These are phyloP conservation scores for Handroanthus guayacan DNA, from an alignment of 257 asterid genomes.

Conservation along the genomic window DNA sequence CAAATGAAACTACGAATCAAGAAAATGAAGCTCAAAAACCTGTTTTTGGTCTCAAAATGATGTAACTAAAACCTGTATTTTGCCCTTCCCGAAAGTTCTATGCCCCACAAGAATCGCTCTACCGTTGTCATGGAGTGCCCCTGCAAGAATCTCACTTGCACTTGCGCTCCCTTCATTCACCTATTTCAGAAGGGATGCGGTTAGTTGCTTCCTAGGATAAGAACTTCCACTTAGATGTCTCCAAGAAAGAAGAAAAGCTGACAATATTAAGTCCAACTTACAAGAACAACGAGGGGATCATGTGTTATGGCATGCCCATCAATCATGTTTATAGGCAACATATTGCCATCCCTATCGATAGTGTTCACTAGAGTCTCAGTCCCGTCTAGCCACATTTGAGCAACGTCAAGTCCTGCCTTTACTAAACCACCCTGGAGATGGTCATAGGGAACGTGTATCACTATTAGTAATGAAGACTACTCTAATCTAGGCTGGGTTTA, in stretches of 20 bases:
- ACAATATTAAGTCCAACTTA: conserved; percentile 40
- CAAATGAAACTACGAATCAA: conserved; percentile 3
- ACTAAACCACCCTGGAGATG: conserved; percentile 86
- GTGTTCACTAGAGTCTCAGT: conserved; percentile 91
- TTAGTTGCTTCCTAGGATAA: neutral
- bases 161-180: conserved; percentile 98
- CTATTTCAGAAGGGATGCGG: conserved; percentile 41
- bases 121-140: conserved; percentile 95
- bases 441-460: conserved; percentile 22
- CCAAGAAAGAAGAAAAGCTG: neutral
- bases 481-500: no score
- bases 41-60: neutral
- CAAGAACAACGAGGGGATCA: conserved; percentile 91
- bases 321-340: conserved; percentile 77
- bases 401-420: conserved; percentile 93
- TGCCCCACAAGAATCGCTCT: conserved; percentile 89
- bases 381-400: conserved; percentile 95
- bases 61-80: conserved; percentile 74
- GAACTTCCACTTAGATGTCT: neutral
- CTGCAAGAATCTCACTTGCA: conserved; percentile 96
- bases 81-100: conserved; percentile 91
- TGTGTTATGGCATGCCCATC: conserved; percentile 86
- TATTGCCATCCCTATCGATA: conserved; percentile 77
- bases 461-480: neutral
- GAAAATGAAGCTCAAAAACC: conserved; percentile 15